phyloP scores from a whole-genome alignment of 2,329 filamentous ascomycete genomes.

The Ophiostoma pallidulum region DNA sequence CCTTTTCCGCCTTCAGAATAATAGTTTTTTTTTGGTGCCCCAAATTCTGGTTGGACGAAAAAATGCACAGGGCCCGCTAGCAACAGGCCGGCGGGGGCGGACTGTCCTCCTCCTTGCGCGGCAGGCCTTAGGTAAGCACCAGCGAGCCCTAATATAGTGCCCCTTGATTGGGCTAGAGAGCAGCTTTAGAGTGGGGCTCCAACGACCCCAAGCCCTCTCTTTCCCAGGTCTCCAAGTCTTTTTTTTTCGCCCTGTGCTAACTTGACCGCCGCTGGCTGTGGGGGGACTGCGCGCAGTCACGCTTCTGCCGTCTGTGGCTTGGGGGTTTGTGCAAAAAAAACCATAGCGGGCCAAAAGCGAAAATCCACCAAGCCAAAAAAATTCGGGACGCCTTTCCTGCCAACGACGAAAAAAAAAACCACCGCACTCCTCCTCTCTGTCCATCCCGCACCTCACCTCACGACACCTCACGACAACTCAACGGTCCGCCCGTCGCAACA shows the following conservation, averaged over 20 bases:
- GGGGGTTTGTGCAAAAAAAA: conserved; percentile 5
- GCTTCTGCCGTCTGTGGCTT: not conserved
- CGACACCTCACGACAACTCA: conserved; percentile 7
- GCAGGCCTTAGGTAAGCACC: not conserved
- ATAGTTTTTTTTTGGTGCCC: conserved; percentile 18
- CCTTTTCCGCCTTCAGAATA: conserved; percentile 5
- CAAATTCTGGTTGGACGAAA: conserved; percentile 17
- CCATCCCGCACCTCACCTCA: too few relatives aligned
- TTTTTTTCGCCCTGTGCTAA: not conserved
- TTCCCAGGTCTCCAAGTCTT: not conserved
- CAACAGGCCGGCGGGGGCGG: conserved; percentile 5
- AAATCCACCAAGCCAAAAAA: conserved; percentile 13
- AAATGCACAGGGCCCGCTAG: conserved; percentile 3
- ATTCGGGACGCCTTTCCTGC: conserved; percentile 6
- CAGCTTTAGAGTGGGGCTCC: not conserved
- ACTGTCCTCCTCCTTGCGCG: conserved; percentile 6
- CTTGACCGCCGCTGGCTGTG: not conserved
- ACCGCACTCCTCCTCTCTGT: conserved; percentile 3
- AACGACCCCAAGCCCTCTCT: conserved; percentile 4
- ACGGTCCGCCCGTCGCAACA: conserved; percentile 7
- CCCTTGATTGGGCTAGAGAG: conserved; percentile 4
- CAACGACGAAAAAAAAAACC: conserved; percentile 10
- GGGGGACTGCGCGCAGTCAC: conserved; percentile 1
- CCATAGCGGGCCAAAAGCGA: conserved; percentile 5
- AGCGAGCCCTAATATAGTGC: conserved; percentile 12